Base-by-base conservation (phyloP, 2,329 filamentous ascomycete genomes). In the Triangularia setosa region DNA sequence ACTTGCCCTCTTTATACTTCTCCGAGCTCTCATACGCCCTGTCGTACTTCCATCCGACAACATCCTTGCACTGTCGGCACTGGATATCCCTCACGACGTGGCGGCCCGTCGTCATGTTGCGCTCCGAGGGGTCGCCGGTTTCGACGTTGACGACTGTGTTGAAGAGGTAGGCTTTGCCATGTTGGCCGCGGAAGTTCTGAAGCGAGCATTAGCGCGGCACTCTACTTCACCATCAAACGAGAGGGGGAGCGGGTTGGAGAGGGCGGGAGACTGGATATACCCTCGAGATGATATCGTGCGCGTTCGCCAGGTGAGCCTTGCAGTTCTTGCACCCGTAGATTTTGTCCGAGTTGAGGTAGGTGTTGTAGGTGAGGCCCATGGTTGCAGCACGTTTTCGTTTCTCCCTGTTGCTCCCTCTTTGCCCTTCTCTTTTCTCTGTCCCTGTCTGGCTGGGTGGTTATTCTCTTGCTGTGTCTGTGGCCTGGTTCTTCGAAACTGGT, bases 1-100 rank as follows among this genome's bases (percentile, higher is more conserved):
- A 98, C 80, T 98, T 99, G 63, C 93, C 93, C 83, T 99, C 95
- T 82, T 99, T 99, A 80, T 99, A 99, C 80, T 97, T 97, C 84
- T 99, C 94, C 69, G 84, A 89, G 33, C 82, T 78, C 80, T 99
- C 95, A 76, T 91, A 98, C 1, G 95, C 95, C 80, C 96, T 97
- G 79, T 99, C 95, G 76, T 99, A 99, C 78, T 97, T 98, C 95
- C 95, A 99, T 35, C 95, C 95, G 61, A 99, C 95, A 28, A 90
- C 90, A 77, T 93, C 90, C 75, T 90, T 90, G 84, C 95, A 99
- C 78, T 96, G 91, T 64, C 90, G 86, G 81, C 95, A 99, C 64
- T 83, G 83, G 72, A 99, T 97, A 76, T 99, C 95, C 64, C 95
- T 89, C 57, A 99, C 95, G 63, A 98, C 84, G 78, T 99, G 95